Evolutionary conservation across 2,329 filamentous ascomycete genomes (phyloP).

Genomic region (Aspergillus ruber): DNA sequence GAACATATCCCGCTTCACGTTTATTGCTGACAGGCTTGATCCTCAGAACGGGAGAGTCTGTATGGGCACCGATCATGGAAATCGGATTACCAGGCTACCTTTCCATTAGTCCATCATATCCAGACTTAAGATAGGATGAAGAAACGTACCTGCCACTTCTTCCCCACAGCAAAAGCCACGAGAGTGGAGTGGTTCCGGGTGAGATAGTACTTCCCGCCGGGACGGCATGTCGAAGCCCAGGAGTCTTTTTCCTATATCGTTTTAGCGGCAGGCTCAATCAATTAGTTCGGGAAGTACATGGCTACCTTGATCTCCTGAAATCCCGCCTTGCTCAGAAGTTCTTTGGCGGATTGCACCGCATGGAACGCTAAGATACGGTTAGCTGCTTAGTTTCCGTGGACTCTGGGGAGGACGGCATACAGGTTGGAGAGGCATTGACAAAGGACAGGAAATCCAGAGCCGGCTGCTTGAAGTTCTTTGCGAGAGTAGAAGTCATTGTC

Average conservation of each 20-base stretch:
- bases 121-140: neutral
- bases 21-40: constrained; percentile 95
- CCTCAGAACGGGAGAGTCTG: constrained; percentile 85
- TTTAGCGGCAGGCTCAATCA: neutral
- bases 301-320: constrained; percentile 72
- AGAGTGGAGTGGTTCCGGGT: constrained; percentile 91
- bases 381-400: constrained; percentile 9
- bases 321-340: constrained; percentile 71
- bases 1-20: constrained; percentile 75
- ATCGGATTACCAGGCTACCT: constrained; percentile 74
- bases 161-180: constrained; percentile 84
- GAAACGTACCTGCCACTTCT: constrained; percentile 63
- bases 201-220: constrained; percentile 92
- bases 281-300: neutral
- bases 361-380: constrained; percentile 67
- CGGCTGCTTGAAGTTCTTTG: constrained; percentile 29
- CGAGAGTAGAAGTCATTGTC: constrained; percentile 24
- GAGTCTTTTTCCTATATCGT: constrained; percentile 66
- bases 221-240: constrained; percentile 71
- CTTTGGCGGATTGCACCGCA: constrained; percentile 72
- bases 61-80: constrained; percentile 90
- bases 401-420: constrained; percentile 45
- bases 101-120: neutral
- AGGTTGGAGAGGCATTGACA: constrained; percentile 88
- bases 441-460: constrained; percentile 86